These are phyloP conservation scores for Abelmoschus esculentus DNA, from an alignment of 345 rosid species.

Conservation along the genomic window DNA sequence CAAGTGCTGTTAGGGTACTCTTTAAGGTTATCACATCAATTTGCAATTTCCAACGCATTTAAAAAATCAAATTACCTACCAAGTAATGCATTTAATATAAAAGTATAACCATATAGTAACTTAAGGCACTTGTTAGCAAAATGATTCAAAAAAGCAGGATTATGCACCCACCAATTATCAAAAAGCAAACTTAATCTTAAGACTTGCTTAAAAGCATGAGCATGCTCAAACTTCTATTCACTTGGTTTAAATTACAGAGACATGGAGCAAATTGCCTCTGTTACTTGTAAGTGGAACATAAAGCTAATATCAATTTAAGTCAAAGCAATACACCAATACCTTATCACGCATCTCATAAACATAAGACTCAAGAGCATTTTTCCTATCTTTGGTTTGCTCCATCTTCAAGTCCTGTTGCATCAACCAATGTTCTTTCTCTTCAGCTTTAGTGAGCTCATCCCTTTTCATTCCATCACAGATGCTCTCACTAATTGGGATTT, in stretches of 20 bases:
- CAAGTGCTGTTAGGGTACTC: neutral
- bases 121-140: neutral
- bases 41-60: neutral
- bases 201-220: neutral
- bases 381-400: constrained; percentile 63
- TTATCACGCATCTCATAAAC: constrained; percentile 83
- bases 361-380: constrained; percentile 70
- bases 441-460: constrained; percentile 46
- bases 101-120: neutral
- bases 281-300: neutral
- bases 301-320: neutral
- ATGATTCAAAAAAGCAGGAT: neutral
- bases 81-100: neutral
- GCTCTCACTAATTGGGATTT: constrained; percentile 45
- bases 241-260: neutral
- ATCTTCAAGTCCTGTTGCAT: constrained; percentile 59
- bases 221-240: neutral
- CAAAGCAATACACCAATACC: constrained; percentile 44
- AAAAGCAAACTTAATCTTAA: neutral
- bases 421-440: constrained; percentile 47
- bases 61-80: neutral
- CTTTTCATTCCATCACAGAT: constrained; percentile 45
- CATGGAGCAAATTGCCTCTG: neutral
- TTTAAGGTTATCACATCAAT: neutral
- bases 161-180: neutral